Conservation (phyloP, 768 basidiomycete species). For the Jaapia argillacea region DNA sequence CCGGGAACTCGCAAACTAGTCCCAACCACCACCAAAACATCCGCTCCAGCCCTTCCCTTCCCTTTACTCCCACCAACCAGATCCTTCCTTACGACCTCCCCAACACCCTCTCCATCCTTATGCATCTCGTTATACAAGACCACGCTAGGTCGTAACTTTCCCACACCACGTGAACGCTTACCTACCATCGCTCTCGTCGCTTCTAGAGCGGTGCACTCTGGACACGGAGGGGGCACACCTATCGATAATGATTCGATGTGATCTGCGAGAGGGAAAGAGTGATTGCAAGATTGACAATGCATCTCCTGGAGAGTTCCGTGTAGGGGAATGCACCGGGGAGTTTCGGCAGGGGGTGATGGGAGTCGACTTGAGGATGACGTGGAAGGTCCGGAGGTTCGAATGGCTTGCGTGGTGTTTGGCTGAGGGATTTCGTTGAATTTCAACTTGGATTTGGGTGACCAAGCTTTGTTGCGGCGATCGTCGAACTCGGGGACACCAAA, state of each 20-base stretch:
- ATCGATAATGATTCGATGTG: slow-evolving; percentile 48
- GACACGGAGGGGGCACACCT: slow-evolving; percentile 67
- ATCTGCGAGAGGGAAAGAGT: slow-evolving; percentile 54
- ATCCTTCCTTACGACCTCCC: slow-evolving; percentile 74
- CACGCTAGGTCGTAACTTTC: slow-evolving; percentile 75
- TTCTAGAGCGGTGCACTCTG: slow-evolving; percentile 65
- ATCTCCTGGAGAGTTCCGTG: slow-evolving; percentile 78
- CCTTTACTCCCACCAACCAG: slow-evolving; percentile 53
- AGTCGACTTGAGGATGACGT: slow-evolving; percentile 21
- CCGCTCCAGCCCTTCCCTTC: slow-evolving; percentile 64
- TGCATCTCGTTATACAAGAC: slow-evolving; percentile 88
- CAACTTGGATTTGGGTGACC: slow-evolving; percentile 33
- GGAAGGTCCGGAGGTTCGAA: slow-evolving; percentile 6
- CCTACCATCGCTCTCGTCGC: slow-evolving; percentile 61
- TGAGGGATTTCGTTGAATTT: slow-evolving; percentile 9
- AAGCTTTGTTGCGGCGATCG: slow-evolving; percentile 42
- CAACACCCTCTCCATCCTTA: slow-evolving; percentile 80
- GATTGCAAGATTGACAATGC: slow-evolving; percentile 75
- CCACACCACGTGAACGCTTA: slow-evolving; percentile 73
- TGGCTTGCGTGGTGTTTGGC: too few relatives aligned
- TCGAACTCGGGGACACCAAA: slow-evolving; percentile 75
- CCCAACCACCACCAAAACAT: slow-evolving; percentile 82
- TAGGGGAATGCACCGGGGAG: slow-evolving; percentile 79
- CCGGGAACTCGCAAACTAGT: slow-evolving; percentile 86
- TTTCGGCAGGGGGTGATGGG: slow-evolving; percentile 43